Percentiles rank a stretch among this genome's conserved stretches.
phyloP scores from a whole-genome alignment of 208 protist species.

The Leishmania mexicana region DNA sequence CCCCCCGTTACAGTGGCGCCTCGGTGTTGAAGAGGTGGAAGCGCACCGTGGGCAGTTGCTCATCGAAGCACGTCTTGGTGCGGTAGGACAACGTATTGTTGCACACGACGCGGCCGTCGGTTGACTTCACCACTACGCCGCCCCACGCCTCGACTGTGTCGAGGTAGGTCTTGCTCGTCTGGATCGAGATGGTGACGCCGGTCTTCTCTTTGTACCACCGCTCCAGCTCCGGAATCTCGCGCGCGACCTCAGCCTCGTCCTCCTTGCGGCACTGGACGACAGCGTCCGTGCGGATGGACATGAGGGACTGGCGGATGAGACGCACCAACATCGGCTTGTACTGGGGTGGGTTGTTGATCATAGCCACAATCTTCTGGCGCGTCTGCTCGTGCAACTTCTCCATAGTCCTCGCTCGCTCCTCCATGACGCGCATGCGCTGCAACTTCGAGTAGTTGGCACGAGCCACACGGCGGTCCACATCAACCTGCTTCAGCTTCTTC shows the following conservation, averaged over 20 bases:
- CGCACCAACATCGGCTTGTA: slow-evolving; percentile 71
- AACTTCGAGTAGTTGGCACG: slow-evolving; percentile 86
- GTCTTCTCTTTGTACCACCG: slow-evolving; percentile 72
- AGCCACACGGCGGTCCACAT: slow-evolving; percentile 82
- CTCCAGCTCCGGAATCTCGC: slow-evolving; percentile 56
- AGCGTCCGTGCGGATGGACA: slow-evolving; percentile 74
- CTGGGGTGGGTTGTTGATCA: slow-evolving; percentile 49
- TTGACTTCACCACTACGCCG: slow-evolving; percentile 72
- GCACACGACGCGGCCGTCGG: slow-evolving; percentile 85
- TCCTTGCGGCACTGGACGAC: slow-evolving; percentile 75
- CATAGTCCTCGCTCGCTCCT: slow-evolving; percentile 79
- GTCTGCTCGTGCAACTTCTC: slow-evolving; percentile 75
- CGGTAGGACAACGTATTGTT: slow-evolving; percentile 90
- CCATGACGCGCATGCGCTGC: slow-evolving; percentile 85
- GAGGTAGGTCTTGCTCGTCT: slow-evolving; percentile 61
- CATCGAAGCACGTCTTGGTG: slow-evolving; percentile 81
- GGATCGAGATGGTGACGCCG: slow-evolving; percentile 47
- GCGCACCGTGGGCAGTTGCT: slow-evolving; percentile 90
- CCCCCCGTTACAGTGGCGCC: slow-evolving; percentile 20
- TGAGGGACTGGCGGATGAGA: slow-evolving; percentile 78
- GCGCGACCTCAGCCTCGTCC: slow-evolving; percentile 57
- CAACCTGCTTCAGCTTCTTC: slow-evolving; percentile 85
- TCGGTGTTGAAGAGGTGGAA: slow-evolving; percentile 87
- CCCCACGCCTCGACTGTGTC: slow-evolving; percentile 73
- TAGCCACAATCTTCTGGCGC: slow-evolving; percentile 57